phyloP scores from a whole-genome alignment of 805 yeast genomes.

The Phaffomyces opuntiae region DNA sequence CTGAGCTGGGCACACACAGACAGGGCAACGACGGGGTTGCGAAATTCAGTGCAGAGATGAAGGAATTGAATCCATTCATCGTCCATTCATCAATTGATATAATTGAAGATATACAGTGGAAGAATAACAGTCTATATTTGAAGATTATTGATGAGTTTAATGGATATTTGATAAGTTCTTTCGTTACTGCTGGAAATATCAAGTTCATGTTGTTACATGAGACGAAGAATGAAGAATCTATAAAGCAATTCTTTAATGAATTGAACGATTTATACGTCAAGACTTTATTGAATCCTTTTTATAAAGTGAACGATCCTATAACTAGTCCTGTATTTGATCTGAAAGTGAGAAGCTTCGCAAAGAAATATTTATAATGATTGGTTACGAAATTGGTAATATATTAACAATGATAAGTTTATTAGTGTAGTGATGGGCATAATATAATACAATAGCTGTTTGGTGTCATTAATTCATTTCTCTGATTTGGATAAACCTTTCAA shows the following conservation, averaged over 20 bases:
- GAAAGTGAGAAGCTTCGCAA: constrained; percentile 63
- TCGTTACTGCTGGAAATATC: constrained; percentile 80
- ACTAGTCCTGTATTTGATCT: constrained; percentile 68
- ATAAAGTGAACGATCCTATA: constrained; percentile 68
- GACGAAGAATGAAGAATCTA: constrained; percentile 53
- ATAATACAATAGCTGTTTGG: constrained; percentile 1
- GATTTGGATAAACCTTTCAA: constrained; percentile 28
- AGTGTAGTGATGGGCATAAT: neutral
- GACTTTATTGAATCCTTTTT: constrained; percentile 81
- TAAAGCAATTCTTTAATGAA: constrained; percentile 78
- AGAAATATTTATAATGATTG: constrained; percentile 55
- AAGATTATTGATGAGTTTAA: constrained; percentile 82
- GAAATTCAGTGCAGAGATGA: constrained; percentile 45
- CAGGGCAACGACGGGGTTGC: constrained; percentile 55
- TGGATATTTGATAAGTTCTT: constrained; percentile 76
- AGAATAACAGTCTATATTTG: constrained; percentile 53
- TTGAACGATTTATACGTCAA: constrained; percentile 85
- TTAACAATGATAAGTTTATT: constrained; percentile 1
- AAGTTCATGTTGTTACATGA: constrained; percentile 72
- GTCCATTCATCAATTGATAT: constrained; percentile 85
- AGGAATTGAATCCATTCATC: constrained; percentile 81
- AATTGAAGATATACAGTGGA: constrained; percentile 89
- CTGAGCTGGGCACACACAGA: constrained; percentile 73
- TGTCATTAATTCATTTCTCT: constrained; percentile 7
- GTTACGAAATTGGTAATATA: neutral